Conservation (phyloP, 169 alveolate species). For the Eimeria maxima region DNA sequence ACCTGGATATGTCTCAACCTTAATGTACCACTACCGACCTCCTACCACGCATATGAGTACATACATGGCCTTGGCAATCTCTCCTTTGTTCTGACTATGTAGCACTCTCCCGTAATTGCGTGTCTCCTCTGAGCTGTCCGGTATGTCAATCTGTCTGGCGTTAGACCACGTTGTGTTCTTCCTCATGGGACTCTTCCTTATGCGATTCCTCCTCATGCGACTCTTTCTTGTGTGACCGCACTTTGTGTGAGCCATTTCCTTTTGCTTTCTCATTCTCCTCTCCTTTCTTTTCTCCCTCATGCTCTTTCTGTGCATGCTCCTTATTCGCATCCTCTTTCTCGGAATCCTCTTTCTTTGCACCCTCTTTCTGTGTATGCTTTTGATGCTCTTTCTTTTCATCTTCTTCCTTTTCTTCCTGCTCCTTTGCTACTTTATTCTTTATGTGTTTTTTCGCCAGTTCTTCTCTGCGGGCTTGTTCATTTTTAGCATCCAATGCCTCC, state of each 20-base stretch:
- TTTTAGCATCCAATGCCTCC: not conserved
- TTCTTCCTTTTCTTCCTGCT: not conserved
- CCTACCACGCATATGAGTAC: not conserved
- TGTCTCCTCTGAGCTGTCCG: too few relatives aligned
- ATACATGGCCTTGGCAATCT: not conserved
- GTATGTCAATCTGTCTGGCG: not conserved
- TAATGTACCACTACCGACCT: too few relatives aligned
- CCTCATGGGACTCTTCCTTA: conserved; percentile 24
- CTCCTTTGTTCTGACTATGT: not conserved
- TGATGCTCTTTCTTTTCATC: not conserved
- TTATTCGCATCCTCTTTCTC: not conserved
- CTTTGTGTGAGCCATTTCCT: not conserved
- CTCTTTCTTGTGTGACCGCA: conserved; percentile 4
- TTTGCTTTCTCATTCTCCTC: not conserved
- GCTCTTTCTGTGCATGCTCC: not conserved
- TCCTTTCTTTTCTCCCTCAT: not conserved
- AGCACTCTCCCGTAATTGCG: too few relatives aligned
- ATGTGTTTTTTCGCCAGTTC: not conserved
- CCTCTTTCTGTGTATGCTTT: not conserved
- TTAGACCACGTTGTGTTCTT: not conserved
- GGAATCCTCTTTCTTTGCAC: not conserved
- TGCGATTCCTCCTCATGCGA: conserved; percentile 1
- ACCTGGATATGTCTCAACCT: not conserved
- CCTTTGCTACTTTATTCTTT: conserved; percentile 18
- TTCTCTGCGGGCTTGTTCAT: not conserved